Evolutionary conservation across 371 early-diverging fungal species (phyloP), one percentile per base, ranked within the genome.

Genomic region (Mortierella sp.): DNA sequence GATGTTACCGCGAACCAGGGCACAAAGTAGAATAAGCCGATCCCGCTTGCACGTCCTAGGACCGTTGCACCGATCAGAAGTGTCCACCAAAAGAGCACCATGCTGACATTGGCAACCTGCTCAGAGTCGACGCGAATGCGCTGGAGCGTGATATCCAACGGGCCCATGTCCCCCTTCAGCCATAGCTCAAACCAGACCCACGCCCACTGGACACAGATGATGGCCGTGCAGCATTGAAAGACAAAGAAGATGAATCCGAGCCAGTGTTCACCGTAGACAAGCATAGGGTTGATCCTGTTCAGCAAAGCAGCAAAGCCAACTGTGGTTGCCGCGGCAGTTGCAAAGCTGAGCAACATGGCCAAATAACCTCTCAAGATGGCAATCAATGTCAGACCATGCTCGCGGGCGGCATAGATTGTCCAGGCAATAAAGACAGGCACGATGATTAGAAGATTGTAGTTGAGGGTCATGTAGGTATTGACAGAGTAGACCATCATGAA

Each of bases 21-120:
- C 21, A 76, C 37, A 56, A 78, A 86, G 50, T 84, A 86, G 26
- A 86, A 60, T 7, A 78, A 61, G 4, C 83, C 83, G 28, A 88
- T 58, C 4, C 63, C 41, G 26, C 60, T 47, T 6, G 66, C 64
- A 0, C 60, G 56, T 15, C 79, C 85, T 0, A 76, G 34, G 46
- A 63, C 53, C 2, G 67, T 56, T 7, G 83, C 73, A 6, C 64
- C 41, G 1, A 80, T 54, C 30, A 84, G 59, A 21, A 83, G 44
- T 2, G 84, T 41, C 81, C 83, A 84, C 86, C 86, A 86, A 39
- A 88, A 82, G 14, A 72, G 63, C 12, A 81, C 79, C 48, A 85
- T 81, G 49, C 72, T 64, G 12, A 80, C 58, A 6, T 57, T 56
- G 30, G 80, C 67, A 12, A 78, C 60, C 9, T 81, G 56, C 17